phyloP scores from a whole-genome alignment of 2,329 filamentous ascomycete species.

The Diaporthe sp. region DNA sequence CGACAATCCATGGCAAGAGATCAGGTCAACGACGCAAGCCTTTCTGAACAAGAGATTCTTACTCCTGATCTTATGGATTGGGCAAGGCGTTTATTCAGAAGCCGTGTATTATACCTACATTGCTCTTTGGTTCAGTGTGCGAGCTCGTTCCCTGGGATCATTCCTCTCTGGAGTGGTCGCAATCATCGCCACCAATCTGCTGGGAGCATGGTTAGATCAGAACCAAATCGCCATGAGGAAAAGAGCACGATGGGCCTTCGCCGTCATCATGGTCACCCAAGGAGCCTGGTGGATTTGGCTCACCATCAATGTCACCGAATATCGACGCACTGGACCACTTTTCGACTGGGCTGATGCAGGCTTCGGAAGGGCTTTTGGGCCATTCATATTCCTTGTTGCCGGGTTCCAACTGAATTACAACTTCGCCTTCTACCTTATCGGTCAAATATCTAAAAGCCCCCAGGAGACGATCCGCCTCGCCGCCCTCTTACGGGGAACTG shows the following conservation, averaged over 20 bases:
- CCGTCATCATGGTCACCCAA: constrained; percentile 3
- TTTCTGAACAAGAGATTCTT: constrained; percentile 3
- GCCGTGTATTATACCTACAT: constrained; percentile 21
- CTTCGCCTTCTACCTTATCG: constrained; percentile 5
- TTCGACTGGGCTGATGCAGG: constrained; percentile 24
- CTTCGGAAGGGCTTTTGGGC: constrained; percentile 4
- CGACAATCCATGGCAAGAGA: constrained; percentile 13
- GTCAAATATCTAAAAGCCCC: background rate
- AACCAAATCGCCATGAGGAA: background rate
- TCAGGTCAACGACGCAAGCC: background rate
- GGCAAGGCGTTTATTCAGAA: constrained; percentile 1
- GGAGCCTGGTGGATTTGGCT: constrained; percentile 22
- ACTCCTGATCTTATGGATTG: constrained; percentile 6
- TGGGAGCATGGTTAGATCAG: constrained; percentile 5
- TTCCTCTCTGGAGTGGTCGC: constrained; percentile 1
- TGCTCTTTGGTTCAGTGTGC: constrained; percentile 10
- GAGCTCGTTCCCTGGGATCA: background rate
- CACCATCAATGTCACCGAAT: constrained; percentile 12
- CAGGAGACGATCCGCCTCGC: constrained; percentile 16
- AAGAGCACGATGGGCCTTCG: background rate
- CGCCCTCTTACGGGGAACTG: background rate
- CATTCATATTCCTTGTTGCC: constrained; percentile 11
- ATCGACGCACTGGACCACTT: background rate
- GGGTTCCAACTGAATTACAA: constrained; percentile 17
- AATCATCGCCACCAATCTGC: constrained; percentile 6